These are phyloP conservation scores for Leptographium flavum DNA, from an alignment of 2,329 filamentous ascomycete species.

Conservation along the genomic window DNA sequence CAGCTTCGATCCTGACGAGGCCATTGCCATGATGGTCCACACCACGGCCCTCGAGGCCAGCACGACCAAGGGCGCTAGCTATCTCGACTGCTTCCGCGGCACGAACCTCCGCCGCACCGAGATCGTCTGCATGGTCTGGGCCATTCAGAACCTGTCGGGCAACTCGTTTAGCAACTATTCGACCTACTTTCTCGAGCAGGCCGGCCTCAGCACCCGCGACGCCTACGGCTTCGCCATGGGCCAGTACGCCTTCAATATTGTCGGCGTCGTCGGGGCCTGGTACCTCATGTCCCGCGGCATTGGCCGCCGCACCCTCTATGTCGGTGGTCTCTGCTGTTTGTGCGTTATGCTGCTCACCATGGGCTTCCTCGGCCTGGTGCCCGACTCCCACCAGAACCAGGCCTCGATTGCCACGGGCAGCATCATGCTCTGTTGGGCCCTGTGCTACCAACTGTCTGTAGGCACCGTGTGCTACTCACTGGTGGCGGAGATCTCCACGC, in stretches of 20 bases:
- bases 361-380: slow-evolving; percentile 69
- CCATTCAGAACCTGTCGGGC: slow-evolving; percentile 48
- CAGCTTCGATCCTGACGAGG: slow-evolving; percentile 68
- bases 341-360: slow-evolving; percentile 68
- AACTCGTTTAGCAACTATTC: slow-evolving; percentile 53
- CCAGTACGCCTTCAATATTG: slow-evolving; percentile 59
- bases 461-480: slow-evolving; percentile 84
- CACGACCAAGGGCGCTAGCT: slow-evolving; percentile 54
- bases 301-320: slow-evolving; percentile 62
- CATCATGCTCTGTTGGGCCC: slow-evolving; percentile 72
- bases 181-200: slow-evolving; percentile 47
- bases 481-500: slow-evolving; percentile 70
- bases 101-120: slow-evolving; percentile 64
- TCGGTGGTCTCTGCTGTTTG: slow-evolving; percentile 60
- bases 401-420: slow-evolving; percentile 66
- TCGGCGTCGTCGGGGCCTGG: slow-evolving; percentile 71
- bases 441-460: slow-evolving; percentile 75
- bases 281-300: slow-evolving; percentile 60
- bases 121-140: slow-evolving; percentile 50
- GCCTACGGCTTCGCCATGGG: slow-evolving; percentile 49
- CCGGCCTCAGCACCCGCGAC: slow-evolving; percentile 35
- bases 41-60: slow-evolving; percentile 68
- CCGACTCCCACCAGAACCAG: slow-evolving; percentile 38
- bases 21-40: slow-evolving; percentile 83
- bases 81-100: slow-evolving; percentile 74